Base-by-base conservation (phyloP, 2,329 filamentous ascomycete genomes). In the Lachnellula willkommii region DNA sequence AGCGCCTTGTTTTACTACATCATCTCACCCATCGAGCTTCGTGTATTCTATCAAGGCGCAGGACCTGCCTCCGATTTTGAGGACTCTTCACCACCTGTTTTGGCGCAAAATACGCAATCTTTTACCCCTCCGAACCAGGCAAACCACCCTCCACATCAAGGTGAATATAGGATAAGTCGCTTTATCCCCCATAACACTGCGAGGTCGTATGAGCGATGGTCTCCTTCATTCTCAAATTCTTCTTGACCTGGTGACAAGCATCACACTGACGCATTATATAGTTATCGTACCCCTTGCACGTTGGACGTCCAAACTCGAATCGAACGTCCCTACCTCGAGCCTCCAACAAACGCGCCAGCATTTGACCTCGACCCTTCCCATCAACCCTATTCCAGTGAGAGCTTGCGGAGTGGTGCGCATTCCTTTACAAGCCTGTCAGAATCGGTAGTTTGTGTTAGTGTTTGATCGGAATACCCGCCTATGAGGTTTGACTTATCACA, bases 91-190 rank as follows among this genome's bases (percentile, higher is more conserved):
- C 24, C 15, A 48, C 46, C 46, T 35, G 22, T 28, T 48, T 32
- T 48, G 8, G 46, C 46, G 46, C 46, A 48, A 48, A 48, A 48
- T 35, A 48, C 28, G 20, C 28, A 50, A 22, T 39, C 9, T 50
- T 39, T 50, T 35, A 48, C 46, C 17, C 32, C 14, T 50, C 32
- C 15, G 15, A 50, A 50, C 32, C 28, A 50, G 32, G 32, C 28
- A 39, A 50, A 39, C 47, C 28, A 50, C 47, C 47, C 47, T 50
- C 47, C 11, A 48, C 14, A 45, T 35, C 6, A 48, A 48, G 46
- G 46, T 26, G 46, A 48, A 48, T 17, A 48, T 26, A 48, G 46
- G 22, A 48, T 26, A 48, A 48, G 24, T 22, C 46, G 46, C 46
- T 48, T 28, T 15, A 26, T 28, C 26, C 24, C 22, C 46, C 11